A percentile compares a stretch with the other conserved stretches of the same genome.
These are phyloP conservation scores for Russula sp. DNA, from an alignment of 768 basidiomycete species.

Conservation along the genomic window DNA sequence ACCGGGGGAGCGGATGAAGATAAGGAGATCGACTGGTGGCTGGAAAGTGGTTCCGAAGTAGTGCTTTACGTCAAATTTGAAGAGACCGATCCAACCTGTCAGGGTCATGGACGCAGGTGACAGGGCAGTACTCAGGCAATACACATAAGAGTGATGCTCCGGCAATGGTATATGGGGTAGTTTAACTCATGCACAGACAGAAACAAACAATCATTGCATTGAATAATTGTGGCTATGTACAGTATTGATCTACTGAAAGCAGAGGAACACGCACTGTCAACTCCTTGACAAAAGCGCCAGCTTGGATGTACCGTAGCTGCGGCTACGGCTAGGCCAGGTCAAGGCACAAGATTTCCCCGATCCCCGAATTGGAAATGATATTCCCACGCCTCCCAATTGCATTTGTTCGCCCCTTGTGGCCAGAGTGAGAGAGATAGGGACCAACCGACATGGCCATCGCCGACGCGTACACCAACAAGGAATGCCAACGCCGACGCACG, in stretches of 20 bases:
- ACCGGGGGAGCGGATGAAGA: slow-evolving; percentile 33
- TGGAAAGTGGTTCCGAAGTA: slow-evolving; percentile 48
- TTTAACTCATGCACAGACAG: not conserved
- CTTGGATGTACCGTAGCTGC: not conserved
- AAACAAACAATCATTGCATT: not conserved
- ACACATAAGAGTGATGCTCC: not conserved
- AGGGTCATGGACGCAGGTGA: not conserved
- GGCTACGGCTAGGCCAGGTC: not conserved
- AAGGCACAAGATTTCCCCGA: not conserved
- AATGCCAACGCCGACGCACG: not conserved
- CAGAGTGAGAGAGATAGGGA: not conserved
- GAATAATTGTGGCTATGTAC: slow-evolving; percentile 1
- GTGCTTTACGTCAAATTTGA: slow-evolving; percentile 21
- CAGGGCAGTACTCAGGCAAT: not conserved
- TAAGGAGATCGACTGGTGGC: slow-evolving; percentile 60
- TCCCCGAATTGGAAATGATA: not conserved
- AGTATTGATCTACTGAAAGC: not conserved
- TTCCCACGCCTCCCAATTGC: not conserved
- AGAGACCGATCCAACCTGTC: too few relatives aligned
- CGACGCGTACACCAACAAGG: slow-evolving; percentile 6
- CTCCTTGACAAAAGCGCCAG: not conserved
- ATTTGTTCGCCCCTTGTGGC: not conserved
- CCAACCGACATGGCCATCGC: slow-evolving; percentile 5
- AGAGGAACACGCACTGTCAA: not conserved
- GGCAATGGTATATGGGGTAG: not conserved